A percentile compares a stretch with the other conserved stretches of the same genome.
These are phyloP conservation scores for Penicillium coprophilum DNA, from an alignment of 495 filamentous ascomycete genomes.

Conservation along the genomic window DNA sequence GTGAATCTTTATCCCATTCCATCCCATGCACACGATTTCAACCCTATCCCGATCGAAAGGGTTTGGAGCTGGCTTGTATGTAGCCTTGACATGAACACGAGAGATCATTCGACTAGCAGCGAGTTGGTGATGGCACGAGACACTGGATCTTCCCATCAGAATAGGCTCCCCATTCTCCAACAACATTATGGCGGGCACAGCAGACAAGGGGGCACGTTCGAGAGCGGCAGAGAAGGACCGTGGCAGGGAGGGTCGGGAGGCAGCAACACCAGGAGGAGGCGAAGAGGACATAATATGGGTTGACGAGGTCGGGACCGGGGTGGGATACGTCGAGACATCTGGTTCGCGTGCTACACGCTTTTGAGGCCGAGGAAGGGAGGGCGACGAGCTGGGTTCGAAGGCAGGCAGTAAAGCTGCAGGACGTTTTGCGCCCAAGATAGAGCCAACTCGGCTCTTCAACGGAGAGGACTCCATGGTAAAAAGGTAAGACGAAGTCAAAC, in stretches of 20 bases:
- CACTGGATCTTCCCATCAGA: slow-evolving; percentile 88
- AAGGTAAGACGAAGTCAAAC: slow-evolving; percentile 12
- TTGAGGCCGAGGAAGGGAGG: slow-evolving; percentile 69
- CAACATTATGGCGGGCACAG: slow-evolving; percentile 76
- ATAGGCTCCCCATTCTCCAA: slow-evolving; percentile 78
- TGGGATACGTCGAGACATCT: slow-evolving; percentile 62
- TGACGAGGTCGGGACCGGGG: slow-evolving; percentile 88
- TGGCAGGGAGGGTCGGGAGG: slow-evolving; percentile 35
- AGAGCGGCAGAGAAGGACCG: slow-evolving; percentile 68
- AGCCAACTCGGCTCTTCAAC: slow-evolving; percentile 36
- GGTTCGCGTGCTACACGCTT: slow-evolving; percentile 67
- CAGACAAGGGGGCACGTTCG: slow-evolving; percentile 81
- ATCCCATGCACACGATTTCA: slow-evolving; percentile 85
- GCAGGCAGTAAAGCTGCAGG: slow-evolving; percentile 82
- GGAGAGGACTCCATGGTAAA: slow-evolving; percentile 48
- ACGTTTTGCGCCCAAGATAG: slow-evolving; percentile 68
- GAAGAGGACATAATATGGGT: slow-evolving; percentile 90
- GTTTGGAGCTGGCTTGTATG: slow-evolving; percentile 68
- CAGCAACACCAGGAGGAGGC: slow-evolving; percentile 59
- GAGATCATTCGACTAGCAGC: slow-evolving; percentile 90
- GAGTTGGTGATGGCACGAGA: slow-evolving; percentile 86
- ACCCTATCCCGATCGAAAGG: slow-evolving; percentile 66
- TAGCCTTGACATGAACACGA: slow-evolving; percentile 85
- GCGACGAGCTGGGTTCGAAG: slow-evolving; percentile 93
- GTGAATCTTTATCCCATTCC: slow-evolving; percentile 94